A percentile compares a stretch with the other conserved stretches of the same genome.
phyloP scores from a whole-genome alignment of 2,329 filamentous ascomycete genomes.

The Penicillium expansum region DNA sequence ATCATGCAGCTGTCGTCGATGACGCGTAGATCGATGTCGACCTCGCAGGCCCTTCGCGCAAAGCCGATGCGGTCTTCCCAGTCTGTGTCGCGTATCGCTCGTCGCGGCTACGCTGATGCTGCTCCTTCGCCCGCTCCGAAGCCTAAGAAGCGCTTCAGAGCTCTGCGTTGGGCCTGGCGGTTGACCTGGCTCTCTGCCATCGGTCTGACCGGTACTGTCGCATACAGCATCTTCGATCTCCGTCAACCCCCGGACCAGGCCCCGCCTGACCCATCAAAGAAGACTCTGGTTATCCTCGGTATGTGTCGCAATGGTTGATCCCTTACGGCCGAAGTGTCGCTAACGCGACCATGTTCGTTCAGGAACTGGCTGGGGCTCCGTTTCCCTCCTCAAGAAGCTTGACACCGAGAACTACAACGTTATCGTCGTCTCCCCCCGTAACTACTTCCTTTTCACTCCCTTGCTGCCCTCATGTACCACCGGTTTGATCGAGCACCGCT shows the following conservation, averaged over 20 bases:
- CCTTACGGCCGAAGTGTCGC: constrained; percentile 5
- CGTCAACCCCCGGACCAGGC: constrained; percentile 78
- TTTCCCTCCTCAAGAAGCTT: constrained; percentile 96
- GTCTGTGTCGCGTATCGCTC: constrained; percentile 39
- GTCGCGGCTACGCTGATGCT: constrained; percentile 54
- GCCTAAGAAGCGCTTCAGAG: constrained; percentile 61
- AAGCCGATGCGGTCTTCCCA: constrained; percentile 28
- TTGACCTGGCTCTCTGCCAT: constrained; percentile 73
- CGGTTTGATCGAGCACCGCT: constrained; percentile 95
- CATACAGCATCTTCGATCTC: constrained; percentile 78
- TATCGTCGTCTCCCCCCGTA: constrained; percentile 93
- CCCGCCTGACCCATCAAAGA: constrained; percentile 81
- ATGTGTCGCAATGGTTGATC: constrained; percentile 31
- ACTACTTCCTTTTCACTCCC: constrained; percentile 99
- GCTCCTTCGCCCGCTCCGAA: constrained; percentile 36
- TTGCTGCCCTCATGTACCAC: constrained; percentile 96
- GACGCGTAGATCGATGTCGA: constrained; percentile 39
- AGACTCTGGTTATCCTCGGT: constrained; percentile 96
- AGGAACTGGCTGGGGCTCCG: constrained; percentile 96
- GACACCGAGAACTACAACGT: constrained; percentile 99
- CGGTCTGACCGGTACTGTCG: constrained; percentile 66
- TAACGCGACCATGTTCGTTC: constrained; percentile 21
- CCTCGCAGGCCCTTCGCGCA: constrained; percentile 26
- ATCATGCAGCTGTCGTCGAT: constrained; percentile 36
- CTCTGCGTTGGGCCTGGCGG: constrained; percentile 79